phyloP scores from a whole-genome alignment of 2,329 filamentous ascomycete genomes.

The Uncinocarpus reesii region DNA sequence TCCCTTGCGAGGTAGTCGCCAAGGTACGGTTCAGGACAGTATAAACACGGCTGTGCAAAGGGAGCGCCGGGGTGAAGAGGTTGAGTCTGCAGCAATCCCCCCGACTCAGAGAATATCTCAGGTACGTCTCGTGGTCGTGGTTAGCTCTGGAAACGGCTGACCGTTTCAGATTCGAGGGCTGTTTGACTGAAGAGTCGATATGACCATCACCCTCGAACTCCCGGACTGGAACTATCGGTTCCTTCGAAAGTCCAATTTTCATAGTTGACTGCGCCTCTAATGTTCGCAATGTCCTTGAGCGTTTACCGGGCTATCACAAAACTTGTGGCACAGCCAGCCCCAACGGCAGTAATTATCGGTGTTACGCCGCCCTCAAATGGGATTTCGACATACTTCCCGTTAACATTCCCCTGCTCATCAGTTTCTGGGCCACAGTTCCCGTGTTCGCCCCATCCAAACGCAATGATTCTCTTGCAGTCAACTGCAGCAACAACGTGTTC shows the following conservation, averaged over 20 bases:
- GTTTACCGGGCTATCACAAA: conserved; percentile 47
- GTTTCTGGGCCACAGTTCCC: conserved; percentile 75
- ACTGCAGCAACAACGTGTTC: conserved; percentile 76
- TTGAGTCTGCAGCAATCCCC: conserved; percentile 24
- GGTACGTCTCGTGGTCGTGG: conserved; percentile 21
- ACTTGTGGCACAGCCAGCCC: conserved; percentile 83
- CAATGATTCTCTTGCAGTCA: conserved; percentile 54
- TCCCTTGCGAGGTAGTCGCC: conserved; percentile 24
- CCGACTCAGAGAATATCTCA: conserved; percentile 43
- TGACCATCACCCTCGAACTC: neutral
- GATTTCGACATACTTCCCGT: conserved; percentile 58
- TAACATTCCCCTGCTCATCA: conserved; percentile 55
- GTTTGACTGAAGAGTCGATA: conserved; percentile 31
- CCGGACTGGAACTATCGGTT: neutral
- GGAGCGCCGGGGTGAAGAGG: conserved; percentile 1
- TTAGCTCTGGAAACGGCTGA: conserved; percentile 18
- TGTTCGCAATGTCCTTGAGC: neutral
- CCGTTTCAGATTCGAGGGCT: conserved; percentile 27
- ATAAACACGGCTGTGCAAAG: conserved; percentile 21
- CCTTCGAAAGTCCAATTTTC: neutral
- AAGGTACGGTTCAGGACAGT: conserved; percentile 28
- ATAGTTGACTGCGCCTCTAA: neutral
- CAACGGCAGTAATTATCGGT: conserved; percentile 50
- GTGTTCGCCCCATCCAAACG: conserved; percentile 97
- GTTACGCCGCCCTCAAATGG: conserved; percentile 46